phyloP scores from a whole-genome alignment of 2,329 filamentous ascomycete genomes.

The Tolypocladium ophioglossoides region DNA sequence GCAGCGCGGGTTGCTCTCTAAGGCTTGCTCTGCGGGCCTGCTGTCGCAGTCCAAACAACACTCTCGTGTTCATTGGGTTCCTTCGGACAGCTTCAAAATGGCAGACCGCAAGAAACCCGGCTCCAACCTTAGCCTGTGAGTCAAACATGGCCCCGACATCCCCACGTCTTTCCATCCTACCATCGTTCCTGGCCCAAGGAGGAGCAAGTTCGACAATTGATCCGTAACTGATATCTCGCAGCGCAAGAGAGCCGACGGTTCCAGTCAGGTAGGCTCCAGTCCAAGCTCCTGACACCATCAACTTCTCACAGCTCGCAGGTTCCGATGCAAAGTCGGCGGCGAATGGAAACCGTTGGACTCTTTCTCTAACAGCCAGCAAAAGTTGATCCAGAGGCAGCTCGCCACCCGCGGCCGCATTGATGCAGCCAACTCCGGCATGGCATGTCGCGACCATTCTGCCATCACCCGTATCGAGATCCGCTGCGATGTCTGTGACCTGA shows the following conservation, averaged over 20 bases:
- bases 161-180: too few species aligned
- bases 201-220: too few species aligned
- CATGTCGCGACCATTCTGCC: constrained; percentile 22
- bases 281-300: background rate
- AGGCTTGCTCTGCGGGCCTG: too few species aligned
- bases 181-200: background rate
- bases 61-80: too few species aligned
- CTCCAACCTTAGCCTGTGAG: background rate
- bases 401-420: constrained; percentile 8
- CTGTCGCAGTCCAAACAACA: too few species aligned
- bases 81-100: background rate
- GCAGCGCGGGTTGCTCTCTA: too few species aligned
- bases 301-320: constrained; percentile 11
- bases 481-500: constrained; percentile 20
- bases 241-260: background rate
- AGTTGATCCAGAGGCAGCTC: constrained; percentile 11
- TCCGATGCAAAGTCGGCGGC: constrained; percentile 23
- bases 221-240: background rate
- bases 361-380: constrained; percentile 23
- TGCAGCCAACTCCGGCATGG: constrained; percentile 23
- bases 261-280: background rate
- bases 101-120: background rate
- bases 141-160: background rate
- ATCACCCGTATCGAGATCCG: constrained; percentile 12
- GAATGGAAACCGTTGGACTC: constrained; percentile 21